Evolutionary conservation across 2,329 filamentous ascomycete species (phyloP), one percentile per base, ranked within the genome.

Genomic region (Trichoderma gracile): DNA sequence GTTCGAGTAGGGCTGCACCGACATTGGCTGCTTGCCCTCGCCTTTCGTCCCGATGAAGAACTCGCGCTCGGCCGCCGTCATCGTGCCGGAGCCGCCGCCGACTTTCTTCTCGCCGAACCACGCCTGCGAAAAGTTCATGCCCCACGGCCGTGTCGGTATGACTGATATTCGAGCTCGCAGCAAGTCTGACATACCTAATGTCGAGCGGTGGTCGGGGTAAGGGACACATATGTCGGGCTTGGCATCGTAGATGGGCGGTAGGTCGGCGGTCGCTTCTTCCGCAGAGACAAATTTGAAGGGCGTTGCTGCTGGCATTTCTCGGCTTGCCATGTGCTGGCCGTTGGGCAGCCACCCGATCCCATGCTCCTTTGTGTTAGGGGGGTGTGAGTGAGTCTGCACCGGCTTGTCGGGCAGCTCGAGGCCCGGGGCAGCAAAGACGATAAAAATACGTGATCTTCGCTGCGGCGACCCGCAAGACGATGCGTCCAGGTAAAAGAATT

Each of bases 401-500:
- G 89, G 90, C 2, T 80, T 77, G 0, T 76, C 72, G 0, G 90
- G 84, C 0, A 89, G 82, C 1, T 72, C 74, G 3, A 85, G 75
- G 0, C 86, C 88, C 0, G 91, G 89, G 0, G 89, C 89, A 0
- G 90, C 85, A 66, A 93, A 89, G 2, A 83, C 79, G 1, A 95
- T 80, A 66, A 96, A 92, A 0, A 94, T 79, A 7, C 92, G 82
- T 3, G 81, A 84, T 5, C 92, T 83, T 3, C 77, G 78, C 71
- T 95, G 91, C 0, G 86, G 78, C 2, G 87, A 86, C 1, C 90
- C 89, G 67, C 84, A 86, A 0, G 84, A 84, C 81, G 89, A 92
- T 0, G 90, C 84, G 68, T 93, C 90, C 21, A 91, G 78, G 0
- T 89, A 79, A 63, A 87, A 86, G 43, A 91, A 82, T 46, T 89